Conservation (phyloP, 1,284 basidiomycete species). For the Microbotryum silenes-acaulis region DNA sequence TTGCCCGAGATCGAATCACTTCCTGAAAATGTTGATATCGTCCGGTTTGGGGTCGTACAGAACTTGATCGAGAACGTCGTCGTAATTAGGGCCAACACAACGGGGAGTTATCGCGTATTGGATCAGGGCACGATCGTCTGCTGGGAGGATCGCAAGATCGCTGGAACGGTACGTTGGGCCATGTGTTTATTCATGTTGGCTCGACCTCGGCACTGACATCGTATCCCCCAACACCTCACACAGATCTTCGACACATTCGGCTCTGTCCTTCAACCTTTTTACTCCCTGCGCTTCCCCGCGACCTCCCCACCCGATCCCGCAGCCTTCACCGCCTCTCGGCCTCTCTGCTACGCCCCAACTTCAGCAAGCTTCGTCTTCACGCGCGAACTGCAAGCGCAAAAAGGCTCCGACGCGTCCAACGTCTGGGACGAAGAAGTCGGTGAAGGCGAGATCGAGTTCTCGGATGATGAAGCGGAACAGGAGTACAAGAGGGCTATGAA, state of each 20-base stretch:
- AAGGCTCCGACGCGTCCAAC: conserved; percentile 87
- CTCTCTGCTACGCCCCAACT: conserved; percentile 68
- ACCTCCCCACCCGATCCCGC: conserved; percentile 36
- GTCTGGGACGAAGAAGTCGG: conserved; percentile 79
- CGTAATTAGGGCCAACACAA: conserved; percentile 56
- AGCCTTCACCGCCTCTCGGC: conserved; percentile 49
- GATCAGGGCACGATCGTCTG: conserved; percentile 80
- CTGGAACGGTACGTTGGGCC: conserved; percentile 61
- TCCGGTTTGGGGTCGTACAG: conserved; percentile 65
- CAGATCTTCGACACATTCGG: conserved; percentile 86
- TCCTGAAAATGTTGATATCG: conserved; percentile 51
- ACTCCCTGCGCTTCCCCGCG: conserved; percentile 55
- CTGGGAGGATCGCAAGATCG: conserved; percentile 69
- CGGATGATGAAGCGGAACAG: conserved; percentile 78
- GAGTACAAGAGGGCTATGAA: conserved; percentile 50
- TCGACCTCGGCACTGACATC: conserved; percentile 4
- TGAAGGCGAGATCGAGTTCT: conserved; percentile 78
- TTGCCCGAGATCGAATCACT: conserved; percentile 42
- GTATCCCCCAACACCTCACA: background rate
- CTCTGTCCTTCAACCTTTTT: conserved; percentile 72
- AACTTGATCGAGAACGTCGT: conserved; percentile 60
- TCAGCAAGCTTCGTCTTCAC: conserved; percentile 72
- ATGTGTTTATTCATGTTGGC: conserved; percentile 10
- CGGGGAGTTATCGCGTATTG: conserved; percentile 53
- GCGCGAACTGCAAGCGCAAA: conserved; percentile 52